phyloP scores from a whole-genome alignment of 306 rosid genomes.

The Gastrolobium villosum region DNA sequence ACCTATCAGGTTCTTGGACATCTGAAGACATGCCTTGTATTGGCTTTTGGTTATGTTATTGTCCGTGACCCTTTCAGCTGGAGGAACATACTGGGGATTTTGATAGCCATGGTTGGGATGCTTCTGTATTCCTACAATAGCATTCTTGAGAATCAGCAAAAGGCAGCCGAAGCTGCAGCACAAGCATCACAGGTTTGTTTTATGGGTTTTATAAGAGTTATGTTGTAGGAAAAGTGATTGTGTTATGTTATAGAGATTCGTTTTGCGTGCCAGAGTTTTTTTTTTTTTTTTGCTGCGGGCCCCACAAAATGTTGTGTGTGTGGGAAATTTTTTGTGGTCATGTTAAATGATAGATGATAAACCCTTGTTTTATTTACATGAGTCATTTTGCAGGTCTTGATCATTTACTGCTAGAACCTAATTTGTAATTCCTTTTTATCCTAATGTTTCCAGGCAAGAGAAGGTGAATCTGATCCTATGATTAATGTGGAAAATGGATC shows the following conservation, averaged over 20 bases:
- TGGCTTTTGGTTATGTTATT: slow-evolving; percentile 85
- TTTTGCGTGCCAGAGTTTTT: no score
- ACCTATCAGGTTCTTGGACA: slow-evolving; percentile 98
- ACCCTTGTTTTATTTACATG: slow-evolving; percentile 22
- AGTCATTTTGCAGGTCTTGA: not conserved
- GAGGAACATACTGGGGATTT: slow-evolving; percentile 87
- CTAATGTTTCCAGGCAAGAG: slow-evolving; percentile 63
- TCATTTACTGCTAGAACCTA: slow-evolving; percentile 4
- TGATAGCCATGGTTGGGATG: slow-evolving; percentile 89
- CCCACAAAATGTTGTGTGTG: no score
- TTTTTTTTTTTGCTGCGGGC: no score
- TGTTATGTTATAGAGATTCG: no score
- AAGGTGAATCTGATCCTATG: slow-evolving; percentile 78
- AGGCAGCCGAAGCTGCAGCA: slow-evolving; percentile 58
- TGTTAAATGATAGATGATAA: no score
- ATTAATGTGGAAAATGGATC: slow-evolving; percentile 67
- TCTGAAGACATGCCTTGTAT: slow-evolving; percentile 92
- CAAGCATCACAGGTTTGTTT: slow-evolving; percentile 67
- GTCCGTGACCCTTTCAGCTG: slow-evolving; percentile 87
- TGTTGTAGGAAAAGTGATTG: no score
- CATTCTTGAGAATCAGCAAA: slow-evolving; percentile 78
- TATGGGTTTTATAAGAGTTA: no score
- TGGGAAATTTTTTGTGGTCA: no score
- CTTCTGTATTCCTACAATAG: slow-evolving; percentile 78
- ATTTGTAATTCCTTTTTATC: slow-evolving; percentile 32